Conservation (phyloP, 1,284 basidiomycete species). For the Rhizoctonia solani region DNA sequence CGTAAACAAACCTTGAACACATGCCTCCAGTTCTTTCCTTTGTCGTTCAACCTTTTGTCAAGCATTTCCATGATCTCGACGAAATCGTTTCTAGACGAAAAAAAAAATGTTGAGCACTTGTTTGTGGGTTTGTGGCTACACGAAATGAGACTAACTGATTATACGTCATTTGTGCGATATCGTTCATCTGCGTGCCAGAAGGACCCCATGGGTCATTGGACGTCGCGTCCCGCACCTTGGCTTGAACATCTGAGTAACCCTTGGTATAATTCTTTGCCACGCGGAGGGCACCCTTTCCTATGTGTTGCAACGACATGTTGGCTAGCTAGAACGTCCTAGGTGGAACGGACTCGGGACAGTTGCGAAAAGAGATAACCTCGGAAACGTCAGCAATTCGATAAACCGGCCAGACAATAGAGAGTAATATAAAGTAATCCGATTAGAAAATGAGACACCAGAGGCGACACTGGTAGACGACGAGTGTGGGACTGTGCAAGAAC, state of each 20-base stretch:
- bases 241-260: conserved; percentile 89
- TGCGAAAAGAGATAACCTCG: too few relatives aligned
- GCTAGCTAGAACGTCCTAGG: background rate
- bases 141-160: conserved; percentile 76
- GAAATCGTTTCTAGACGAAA: conserved; percentile 92
- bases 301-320: conserved; percentile 41
- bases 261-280: conserved; percentile 96
- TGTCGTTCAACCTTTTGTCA: conserved; percentile 98
- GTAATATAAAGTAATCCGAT: too few relatives aligned
- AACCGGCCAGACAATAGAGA: too few relatives aligned
- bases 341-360: too few relatives aligned
- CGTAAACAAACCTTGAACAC: conserved; percentile 82
- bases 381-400: too few relatives aligned
- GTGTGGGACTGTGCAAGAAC: conserved; percentile 13
- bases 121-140: conserved; percentile 24
- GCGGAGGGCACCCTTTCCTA: conserved; percentile 59
- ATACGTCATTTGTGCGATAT: conserved; percentile 95
- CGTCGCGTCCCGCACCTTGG: conserved; percentile 97
- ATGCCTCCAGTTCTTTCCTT: conserved; percentile 99
- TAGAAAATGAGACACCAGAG: background rate
- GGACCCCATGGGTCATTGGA: conserved; percentile 99
- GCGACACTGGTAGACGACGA: background rate
- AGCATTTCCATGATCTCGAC: conserved; percentile 99
- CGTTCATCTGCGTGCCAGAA: conserved; percentile 98
- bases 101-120: background rate